Evolutionary conservation across 1,139 yeast genomes (phyloP), one percentile per base, ranked within the genome.

Genomic region (Geotrichum candidum): DNA sequence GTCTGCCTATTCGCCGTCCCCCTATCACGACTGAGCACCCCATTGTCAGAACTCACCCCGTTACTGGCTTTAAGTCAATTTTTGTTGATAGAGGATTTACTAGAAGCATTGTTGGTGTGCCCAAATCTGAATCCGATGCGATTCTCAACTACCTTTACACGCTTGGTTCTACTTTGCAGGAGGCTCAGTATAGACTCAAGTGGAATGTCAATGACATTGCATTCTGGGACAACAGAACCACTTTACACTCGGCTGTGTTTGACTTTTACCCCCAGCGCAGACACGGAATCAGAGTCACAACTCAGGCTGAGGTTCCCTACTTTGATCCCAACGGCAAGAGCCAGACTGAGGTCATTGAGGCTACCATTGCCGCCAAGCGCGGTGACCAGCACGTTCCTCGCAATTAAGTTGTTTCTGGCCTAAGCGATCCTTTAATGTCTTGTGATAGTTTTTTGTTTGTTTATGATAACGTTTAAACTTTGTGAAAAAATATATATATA

Each of bases 181-280:
- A 67, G 25, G 57, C 64, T 18, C 70, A 69, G 60, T 74, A 84
- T 29, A 77, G 88, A 66, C 83, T 82, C 60, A 75, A 72, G 59
- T 84, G 86, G 84, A 82, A 80, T 66, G 81, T 81, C 46, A 78
- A 81, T 58, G 82, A 89, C 7, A 84, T 86, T 57, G 89, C 73
- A 7, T 65, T 73, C 45, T 73, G 76, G 76, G 76, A 73, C 61
- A 73, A 73, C 67, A 67, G 76, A 53, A 66, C 71, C 53, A 70
- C 72, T 11, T 70, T 67, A 64, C 76, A 73, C 65, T 64, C 70
- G 48, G 73, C 75, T 31, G 61, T 63, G 18, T 56, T 58, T 41
- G 67, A 65, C 51, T 65, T 56, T 48, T 51, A 54, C 31, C 46
- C 48, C n/a, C 54, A 51, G 60, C 76, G 81, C 41, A 77, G 87